A percentile compares a stretch with the other conserved stretches of the same genome.
Evolutionary conservation across 305 asterid species (phyloP).

Genomic region (Fraxinus xanthoxyloides): DNA sequence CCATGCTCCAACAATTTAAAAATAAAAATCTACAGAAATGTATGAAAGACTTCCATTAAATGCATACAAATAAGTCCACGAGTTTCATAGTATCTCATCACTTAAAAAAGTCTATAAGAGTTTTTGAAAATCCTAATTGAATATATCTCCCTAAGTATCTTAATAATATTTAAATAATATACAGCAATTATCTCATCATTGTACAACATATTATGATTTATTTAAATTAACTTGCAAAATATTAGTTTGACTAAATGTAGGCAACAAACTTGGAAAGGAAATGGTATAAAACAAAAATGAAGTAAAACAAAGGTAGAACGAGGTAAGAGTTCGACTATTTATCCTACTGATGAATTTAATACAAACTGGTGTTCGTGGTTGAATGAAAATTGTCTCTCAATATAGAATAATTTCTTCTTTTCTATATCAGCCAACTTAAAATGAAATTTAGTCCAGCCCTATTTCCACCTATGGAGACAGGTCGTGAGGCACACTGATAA

Average conservation of each 20-base stretch:
- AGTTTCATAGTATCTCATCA: neutral
- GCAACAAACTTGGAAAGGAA: neutral
- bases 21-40: neutral
- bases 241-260: neutral
- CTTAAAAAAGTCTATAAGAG: neutral
- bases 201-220: neutral
- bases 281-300: neutral
- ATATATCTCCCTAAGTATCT: neutral
- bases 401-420: neutral
- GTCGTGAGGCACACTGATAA: neutral
- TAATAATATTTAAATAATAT: no score
- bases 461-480: neutral
- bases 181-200: neutral
- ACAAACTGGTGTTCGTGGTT: neutral
- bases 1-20: neutral
- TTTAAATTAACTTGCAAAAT: neutral
- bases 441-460: neutral
- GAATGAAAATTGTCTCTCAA: neutral
- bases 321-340: neutral
- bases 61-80: neutral
- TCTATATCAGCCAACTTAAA: neutral
- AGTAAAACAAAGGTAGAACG: neutral
- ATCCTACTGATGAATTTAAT: neutral
- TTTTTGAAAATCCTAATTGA: neutral
- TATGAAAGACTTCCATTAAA: neutral